A percentile compares a stretch with the other conserved stretches of the same genome.
These are phyloP conservation scores for Areca catechu DNA, from an alignment of 176 grass and related monocot species.

Conservation along the genomic window DNA sequence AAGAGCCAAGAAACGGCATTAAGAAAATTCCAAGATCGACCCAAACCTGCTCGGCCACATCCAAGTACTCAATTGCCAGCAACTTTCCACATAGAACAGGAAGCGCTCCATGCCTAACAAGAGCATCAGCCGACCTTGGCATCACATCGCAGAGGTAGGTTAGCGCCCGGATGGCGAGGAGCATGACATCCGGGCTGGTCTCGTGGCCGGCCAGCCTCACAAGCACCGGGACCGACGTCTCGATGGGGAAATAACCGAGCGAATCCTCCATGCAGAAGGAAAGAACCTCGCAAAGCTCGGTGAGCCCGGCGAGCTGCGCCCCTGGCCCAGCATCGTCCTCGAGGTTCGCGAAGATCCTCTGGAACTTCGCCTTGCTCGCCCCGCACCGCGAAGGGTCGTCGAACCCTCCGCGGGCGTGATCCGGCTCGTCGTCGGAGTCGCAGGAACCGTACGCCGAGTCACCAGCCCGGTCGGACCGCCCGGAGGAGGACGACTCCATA, in stretches of 20 bases:
- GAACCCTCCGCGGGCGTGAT: conserved; percentile 1
- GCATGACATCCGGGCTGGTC: conserved; percentile 48
- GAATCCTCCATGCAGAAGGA: conserved; percentile 79
- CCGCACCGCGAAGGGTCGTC: conserved; percentile 18
- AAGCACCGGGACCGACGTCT: conserved; percentile 50
- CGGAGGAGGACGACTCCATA: conserved; percentile 59
- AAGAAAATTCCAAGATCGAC: neutral
- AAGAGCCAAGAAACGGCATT: no score
- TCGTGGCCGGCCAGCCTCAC: conserved; percentile 37
- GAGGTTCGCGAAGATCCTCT: conserved; percentile 51
- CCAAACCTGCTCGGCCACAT: conserved; percentile 85
- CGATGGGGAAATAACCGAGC: conserved; percentile 43
- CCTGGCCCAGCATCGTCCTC: conserved; percentile 31
- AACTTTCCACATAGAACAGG: conserved; percentile 67
- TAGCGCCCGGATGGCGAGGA: conserved; percentile 72
- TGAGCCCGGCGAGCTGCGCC: conserved; percentile 39
- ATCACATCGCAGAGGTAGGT: conserved; percentile 92
- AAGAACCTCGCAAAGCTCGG: conserved; percentile 83
- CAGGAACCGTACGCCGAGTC: conserved; percentile 56
- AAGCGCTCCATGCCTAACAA: conserved; percentile 63
- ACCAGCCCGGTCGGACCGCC: conserved; percentile 21
- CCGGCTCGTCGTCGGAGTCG: conserved; percentile 20
- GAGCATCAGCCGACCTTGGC: conserved; percentile 58
- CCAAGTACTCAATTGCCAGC: conserved; percentile 70
- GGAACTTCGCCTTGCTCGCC: conserved; percentile 26